Percentiles rank a stretch among this genome's conserved stretches.
Conservation (phyloP, 371 early-diverging fungal genomes). For the Haplosporangium sp. region DNA sequence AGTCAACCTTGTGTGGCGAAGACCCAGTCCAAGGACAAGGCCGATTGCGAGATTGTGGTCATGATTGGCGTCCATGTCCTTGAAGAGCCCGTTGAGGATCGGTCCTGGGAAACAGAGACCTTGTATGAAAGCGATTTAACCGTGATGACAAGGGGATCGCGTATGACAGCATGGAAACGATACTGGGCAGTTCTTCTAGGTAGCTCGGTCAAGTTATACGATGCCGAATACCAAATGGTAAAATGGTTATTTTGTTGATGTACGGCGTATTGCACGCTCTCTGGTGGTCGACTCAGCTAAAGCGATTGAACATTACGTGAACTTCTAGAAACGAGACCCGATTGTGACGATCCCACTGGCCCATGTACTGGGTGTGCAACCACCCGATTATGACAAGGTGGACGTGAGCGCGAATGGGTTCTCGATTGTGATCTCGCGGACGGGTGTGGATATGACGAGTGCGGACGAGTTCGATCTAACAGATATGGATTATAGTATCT, state of each 20-base stretch:
- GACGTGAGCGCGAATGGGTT: slow-evolving; percentile 44
- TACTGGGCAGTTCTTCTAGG: slow-evolving; percentile 50
- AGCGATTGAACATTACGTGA: too few species aligned
- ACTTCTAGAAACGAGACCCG: slow-evolving; percentile 32
- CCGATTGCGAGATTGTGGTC: slow-evolving; percentile 44
- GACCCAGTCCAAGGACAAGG: slow-evolving; percentile 17
- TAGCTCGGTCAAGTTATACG: slow-evolving; percentile 38
- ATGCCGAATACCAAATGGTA: slow-evolving; percentile 42
- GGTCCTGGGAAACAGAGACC: slow-evolving; percentile 36
- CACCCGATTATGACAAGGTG: slow-evolving; percentile 47
- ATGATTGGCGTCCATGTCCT: slow-evolving; percentile 45
- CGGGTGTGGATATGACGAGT: slow-evolving; percentile 26
- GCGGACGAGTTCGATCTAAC: slow-evolving; percentile 19
- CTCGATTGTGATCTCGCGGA: slow-evolving; percentile 14
- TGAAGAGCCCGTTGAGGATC: slow-evolving; percentile 45
- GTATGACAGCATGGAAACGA: slow-evolving; percentile 46
- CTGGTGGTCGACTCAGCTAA: too few species aligned
- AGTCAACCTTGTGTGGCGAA: slow-evolving; percentile 2
- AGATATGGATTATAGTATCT: slow-evolving; percentile 29
- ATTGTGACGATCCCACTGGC: slow-evolving; percentile 29
- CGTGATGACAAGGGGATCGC: slow-evolving; percentile 40
- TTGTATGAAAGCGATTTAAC: slow-evolving; percentile 30
- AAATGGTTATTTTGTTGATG: neutral
- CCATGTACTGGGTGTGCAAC: slow-evolving; percentile 22
- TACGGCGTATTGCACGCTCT: neutral